Evolutionary conservation across 331 rosid genomes (phyloP), one percentile per base, ranked within the genome.

Genomic region (Quercus tomentella): DNA sequence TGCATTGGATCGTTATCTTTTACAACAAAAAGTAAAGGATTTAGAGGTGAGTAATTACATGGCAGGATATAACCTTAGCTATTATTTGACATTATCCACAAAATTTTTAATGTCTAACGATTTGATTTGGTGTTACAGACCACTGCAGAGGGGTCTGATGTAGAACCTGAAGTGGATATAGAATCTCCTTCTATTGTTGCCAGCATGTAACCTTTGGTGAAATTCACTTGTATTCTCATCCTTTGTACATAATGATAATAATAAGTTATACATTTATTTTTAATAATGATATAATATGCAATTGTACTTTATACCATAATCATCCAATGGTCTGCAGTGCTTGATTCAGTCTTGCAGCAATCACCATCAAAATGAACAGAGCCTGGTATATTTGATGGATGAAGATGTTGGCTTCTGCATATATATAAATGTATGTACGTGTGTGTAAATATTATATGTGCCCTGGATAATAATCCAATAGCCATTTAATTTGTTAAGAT

Each of bases 111-210:
- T 69, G 55, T 75, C 79, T 74, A 70, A 73, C 72, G 77, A 37
- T 69, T 68, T 68, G 74, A 49, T 23, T 81, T 86, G 75, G 76
- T 72, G 60, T 7, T 72, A 18, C 85, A 93, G 98, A 70, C 84
- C 37, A 23, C 28, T 20, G 49, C n/a, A 6, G 89, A 84, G 77
- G 78, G 77, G 45, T 78, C 92, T 0, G 85, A 84, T 2, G 77
- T 83, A 57, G 99, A 91, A 41, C 88, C 89, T 2, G 99, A 96
- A 75, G 85, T 86, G 55, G 99, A 93, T 77, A 49, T 90, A 20
- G 92, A 96, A 79, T 80, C 89, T 79, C 82, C 91, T 73, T 84
- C 94, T 56, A 88, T 93, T 78, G 98, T 91, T 83, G 94, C 92
- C 84, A 94, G 89, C 94, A 91, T 96, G 99, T 96, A 86, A 93